Evolutionary conservation across 2,329 filamentous ascomycete genomes (phyloP), one percentile per base, ranked within the genome.

Genomic region (Rutstroemia sp.): DNA sequence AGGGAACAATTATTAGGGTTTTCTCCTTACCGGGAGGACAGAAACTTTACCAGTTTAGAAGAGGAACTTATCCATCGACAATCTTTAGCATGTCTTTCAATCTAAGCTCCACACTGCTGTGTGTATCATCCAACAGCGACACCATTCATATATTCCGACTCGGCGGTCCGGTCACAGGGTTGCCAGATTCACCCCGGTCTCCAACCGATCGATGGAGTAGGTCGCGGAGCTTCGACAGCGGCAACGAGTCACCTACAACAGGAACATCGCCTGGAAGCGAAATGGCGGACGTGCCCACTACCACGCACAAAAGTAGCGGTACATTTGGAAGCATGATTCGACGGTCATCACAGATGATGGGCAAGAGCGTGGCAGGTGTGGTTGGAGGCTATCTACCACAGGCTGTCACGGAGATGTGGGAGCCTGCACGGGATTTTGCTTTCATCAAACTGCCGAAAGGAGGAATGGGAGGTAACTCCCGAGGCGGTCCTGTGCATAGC

Each of bases 71-170:
- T 72, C 94, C 94, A 0, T 92, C 92, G 1, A 87, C 90, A 42
- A 99, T 99, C 65, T 96, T 92, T 74, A 95, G 91, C 81, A 96
- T 99, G 91, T 95, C 92, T 1, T 99, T 99, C 75, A 99, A 99
- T 71, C 85, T 91, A 50, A 91, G 88, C 58, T 95, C 92, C 2
- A 96, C 92, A 1, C 78, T 99, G 10, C 81, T 99, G 38, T 96
- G 92, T 67, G 92, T 99, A 42, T 97, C 94, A 5, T 97, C 92
- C 3, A 92, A 91, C 1, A 95, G 92, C 0, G 94, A 99, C 67
- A 99, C 94, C 0, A 87, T 99, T 9, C 94, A 99, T 70, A 91
- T 99, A 52, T 99, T 99, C 76, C 90, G 92, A 54, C 79, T 99
- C 19, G 77, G 76, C 52, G 76, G 73, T 52, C 77, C 81, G 18